Base-by-base conservation (phyloP, 2,329 filamentous ascomycete species). In the Didymella sp. region DNA sequence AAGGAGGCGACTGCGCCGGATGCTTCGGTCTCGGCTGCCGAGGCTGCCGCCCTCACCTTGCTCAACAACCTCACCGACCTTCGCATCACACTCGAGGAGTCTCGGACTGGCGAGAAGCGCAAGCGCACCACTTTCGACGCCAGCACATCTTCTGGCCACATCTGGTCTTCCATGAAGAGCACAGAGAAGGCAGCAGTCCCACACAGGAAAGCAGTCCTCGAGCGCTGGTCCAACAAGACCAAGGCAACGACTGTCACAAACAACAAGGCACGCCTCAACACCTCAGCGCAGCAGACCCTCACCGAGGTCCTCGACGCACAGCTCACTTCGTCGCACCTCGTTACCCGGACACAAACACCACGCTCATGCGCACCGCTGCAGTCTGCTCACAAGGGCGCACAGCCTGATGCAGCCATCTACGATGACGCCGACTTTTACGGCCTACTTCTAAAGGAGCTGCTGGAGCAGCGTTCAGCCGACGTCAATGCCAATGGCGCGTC, bases 341-440 rank as follows among this genome's bases (percentile, higher is more conserved):
- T 91, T 61, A 87, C 86, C 69, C 86, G 87, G 41, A 90, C 89
- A 0, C 85, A 85, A 41, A 86, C 87, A 0, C 88, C 90, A 12
- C 86, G 91, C 19, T 92, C 90, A 1, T 93, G 90, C 68, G 90
- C 90, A 0, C 90, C 90, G 0, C 78, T 85, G 0, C 90, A 94
- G 67, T 83, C 84, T 0, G 82, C 73, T 2, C 59, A 59, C 49
- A 69, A 70, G 50, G 64, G 49, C n/a, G 58, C 61, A 0, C 61
- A 62, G 22, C 62, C 70, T 1, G 62, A 69, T 11, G 58, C 63
- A 6, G 78, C 81, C 19, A 87, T 96, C 65, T 99, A 95, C 79
- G 94, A 98, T 73, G 95, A 99, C 68, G 91, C 91, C 11, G 88
- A 96, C 73, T 97, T 98, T 76, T 99, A 99, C 78, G 92, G 96